Base-by-base conservation (phyloP, 768 basidiomycete genomes). In the Boletus sensibilis region DNA sequence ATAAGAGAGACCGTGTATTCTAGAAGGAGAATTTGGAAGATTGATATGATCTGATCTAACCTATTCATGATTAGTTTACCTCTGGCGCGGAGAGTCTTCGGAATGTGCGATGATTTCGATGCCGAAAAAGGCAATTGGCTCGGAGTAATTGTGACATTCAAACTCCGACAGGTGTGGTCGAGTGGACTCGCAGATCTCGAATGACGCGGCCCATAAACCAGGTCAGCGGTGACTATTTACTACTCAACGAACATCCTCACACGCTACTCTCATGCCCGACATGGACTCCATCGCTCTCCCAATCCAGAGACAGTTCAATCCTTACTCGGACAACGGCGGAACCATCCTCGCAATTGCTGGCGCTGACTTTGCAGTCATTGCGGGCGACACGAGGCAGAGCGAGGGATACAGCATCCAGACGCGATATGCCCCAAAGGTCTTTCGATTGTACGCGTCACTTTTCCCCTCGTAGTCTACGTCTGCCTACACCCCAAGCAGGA, bases 381-480 rank as follows among this genome's bases (percentile, higher is more conserved):
- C 97, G 6, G 92, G 94, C 50, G 96, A 99, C 75, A 99, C 96
- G 42, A 79, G 96, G 54, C 97, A 98, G 77, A 93, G 88, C 62
- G 91, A 95, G 71, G 96, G 96, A n/a, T 98, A 92, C 75, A 90
- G 79, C 70, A 99, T 99, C 72, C 96, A 99, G 79, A 97, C 96
- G 57, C 82, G 96, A 72, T 98, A 97, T 73, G 94, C 94, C 9
- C 88, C 94, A 41, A 96, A 98, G 75, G 94, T 98, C 56, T 97
- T 94, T 76, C 81, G 84, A 76, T 74, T 99, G 92, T 97, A 66
- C 75, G 92, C 56, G 58, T 43, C 35, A 12, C n/a, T 18, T 23
- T 33, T 12, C 31, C n/a, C 21, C 10, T 31, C 21, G 18, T 31
- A 11, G 23, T 20, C 31, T 20, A 27, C 16, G 14, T 37, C 34